phyloP scores from a whole-genome alignment of 768 basidiomycete genomes.

The Terana coerulea region DNA sequence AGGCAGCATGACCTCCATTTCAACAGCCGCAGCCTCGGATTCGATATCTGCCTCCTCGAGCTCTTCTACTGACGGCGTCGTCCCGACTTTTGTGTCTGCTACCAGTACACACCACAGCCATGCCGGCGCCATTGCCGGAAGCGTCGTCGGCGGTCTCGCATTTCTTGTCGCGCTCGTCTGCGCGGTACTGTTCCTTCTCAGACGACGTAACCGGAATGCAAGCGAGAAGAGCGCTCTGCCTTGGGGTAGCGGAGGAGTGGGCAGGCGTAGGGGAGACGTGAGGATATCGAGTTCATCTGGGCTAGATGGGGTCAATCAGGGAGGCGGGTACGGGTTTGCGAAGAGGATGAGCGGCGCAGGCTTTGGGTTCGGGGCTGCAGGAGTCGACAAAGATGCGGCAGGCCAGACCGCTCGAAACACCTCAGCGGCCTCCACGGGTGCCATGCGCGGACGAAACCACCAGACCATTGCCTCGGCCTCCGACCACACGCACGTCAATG shows the following conservation, averaged over 20 bases:
- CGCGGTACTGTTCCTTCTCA: slow-evolving; percentile 21
- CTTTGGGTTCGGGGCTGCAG: not conserved
- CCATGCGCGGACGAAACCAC: too few relatives aligned
- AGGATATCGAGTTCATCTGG: slow-evolving; percentile 6
- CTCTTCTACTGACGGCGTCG: slow-evolving; percentile 17
- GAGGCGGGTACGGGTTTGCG: not conserved
- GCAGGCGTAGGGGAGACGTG: not conserved
- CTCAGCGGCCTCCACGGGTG: too few relatives aligned
- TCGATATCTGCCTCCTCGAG: slow-evolving; percentile 4
- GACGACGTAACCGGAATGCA: not conserved
- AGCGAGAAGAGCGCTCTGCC: not conserved
- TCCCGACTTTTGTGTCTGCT: slow-evolving; percentile 17
- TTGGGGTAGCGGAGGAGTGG: slow-evolving; percentile 1
- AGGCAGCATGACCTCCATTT: not conserved
- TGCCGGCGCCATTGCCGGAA: slow-evolving; percentile 46
- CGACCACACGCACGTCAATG: not conserved
- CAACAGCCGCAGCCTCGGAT: not conserved
- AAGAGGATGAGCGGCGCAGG: slow-evolving; percentile 1
- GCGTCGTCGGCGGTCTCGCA: slow-evolving; percentile 43
- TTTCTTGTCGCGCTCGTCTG: slow-evolving; percentile 34
- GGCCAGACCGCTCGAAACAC: not conserved
- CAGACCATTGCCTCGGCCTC: not conserved
- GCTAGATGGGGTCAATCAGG: not conserved
- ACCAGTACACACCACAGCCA: slow-evolving; percentile 19
- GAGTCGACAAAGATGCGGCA: not conserved